A percentile compares a stretch with the other conserved stretches of the same genome.
Conservation (phyloP, 805 yeast species). For the Candida insectorum region DNA sequence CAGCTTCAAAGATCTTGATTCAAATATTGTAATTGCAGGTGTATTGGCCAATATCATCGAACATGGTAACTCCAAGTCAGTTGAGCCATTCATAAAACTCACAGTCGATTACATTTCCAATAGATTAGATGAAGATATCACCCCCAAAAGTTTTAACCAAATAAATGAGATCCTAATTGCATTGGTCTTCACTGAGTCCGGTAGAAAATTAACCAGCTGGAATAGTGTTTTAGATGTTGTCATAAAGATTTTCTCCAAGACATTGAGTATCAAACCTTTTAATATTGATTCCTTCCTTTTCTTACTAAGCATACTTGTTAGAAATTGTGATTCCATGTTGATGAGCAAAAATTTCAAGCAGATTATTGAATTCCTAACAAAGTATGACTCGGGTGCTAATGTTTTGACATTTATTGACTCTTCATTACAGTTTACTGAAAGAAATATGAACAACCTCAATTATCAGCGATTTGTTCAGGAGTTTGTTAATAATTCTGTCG, state of each 20-base stretch:
- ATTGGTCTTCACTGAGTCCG: slow-evolving; percentile 65
- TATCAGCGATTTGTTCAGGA: slow-evolving; percentile 6
- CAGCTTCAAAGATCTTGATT: slow-evolving; percentile 2
- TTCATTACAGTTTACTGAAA: slow-evolving; percentile 10
- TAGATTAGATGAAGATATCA: neutral
- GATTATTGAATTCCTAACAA: slow-evolving; percentile 1
- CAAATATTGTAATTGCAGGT: slow-evolving; percentile 50
- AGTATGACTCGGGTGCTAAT: slow-evolving; percentile 8
- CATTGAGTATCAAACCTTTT: neutral
- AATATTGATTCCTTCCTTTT: slow-evolving; percentile 24
- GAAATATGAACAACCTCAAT: slow-evolving; percentile 5
- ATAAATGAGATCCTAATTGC: slow-evolving; percentile 42
- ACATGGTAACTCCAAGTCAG: slow-evolving; percentile 41
- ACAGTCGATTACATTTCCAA: slow-evolving; percentile 1
- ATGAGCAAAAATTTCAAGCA: slow-evolving; percentile 41
- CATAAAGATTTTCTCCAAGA: slow-evolving; percentile 2
- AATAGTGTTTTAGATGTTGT: slow-evolving; percentile 19
- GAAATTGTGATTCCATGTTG: slow-evolving; percentile 51
- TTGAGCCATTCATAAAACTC: slow-evolving; percentile 6
- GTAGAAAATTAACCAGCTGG: slow-evolving; percentile 62
- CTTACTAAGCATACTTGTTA: slow-evolving; percentile 46
- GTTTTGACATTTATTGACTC: slow-evolving; percentile 11
- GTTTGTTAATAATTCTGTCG: slow-evolving; percentile 5
- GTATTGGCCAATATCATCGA: slow-evolving; percentile 50
- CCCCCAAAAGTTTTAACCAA: slow-evolving; percentile 2